A percentile compares a stretch with the other conserved stretches of the same genome.
These are phyloP conservation scores for Rhodamnia rubescens DNA, from an alignment of 345 rosid species.

Conservation along the genomic window DNA sequence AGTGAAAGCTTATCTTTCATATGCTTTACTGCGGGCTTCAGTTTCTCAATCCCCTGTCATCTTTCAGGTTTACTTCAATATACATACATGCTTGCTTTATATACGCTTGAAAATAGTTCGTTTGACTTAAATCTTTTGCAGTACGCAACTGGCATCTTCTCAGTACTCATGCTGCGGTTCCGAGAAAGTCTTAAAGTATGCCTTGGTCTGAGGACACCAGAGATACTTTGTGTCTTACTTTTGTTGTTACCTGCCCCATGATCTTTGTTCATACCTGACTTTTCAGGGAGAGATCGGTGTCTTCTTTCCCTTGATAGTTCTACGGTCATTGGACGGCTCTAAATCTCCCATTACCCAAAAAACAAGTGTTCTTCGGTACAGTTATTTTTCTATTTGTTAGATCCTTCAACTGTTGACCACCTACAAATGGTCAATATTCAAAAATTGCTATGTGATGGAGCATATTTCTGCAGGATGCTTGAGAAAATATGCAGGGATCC, in stretches of 20 bases:
- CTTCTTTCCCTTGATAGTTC: conserved; percentile 86
- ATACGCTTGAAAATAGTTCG: conserved; percentile 1
- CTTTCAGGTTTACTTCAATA: conserved; percentile 62
- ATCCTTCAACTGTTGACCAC: background rate
- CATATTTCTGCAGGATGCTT: conserved; percentile 58
- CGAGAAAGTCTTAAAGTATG: conserved; percentile 97
- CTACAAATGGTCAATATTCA: background rate
- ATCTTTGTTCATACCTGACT: conserved; percentile 1
- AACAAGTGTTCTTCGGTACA: conserved; percentile 81
- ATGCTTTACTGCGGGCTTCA: conserved; percentile 91
- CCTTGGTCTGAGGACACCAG: conserved; percentile 3
- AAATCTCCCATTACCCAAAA: conserved; percentile 70
- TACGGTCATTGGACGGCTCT: conserved; percentile 78
- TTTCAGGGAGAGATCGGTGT: conserved; percentile 93
- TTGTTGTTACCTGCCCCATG: background rate
- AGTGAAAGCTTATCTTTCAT: conserved; percentile 93
- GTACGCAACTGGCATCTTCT: conserved; percentile 97
- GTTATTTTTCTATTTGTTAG: conserved; percentile 7
- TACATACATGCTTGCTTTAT: conserved; percentile 2
- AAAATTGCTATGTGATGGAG: conserved; percentile 1
- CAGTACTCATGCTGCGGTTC: conserved; percentile 78
- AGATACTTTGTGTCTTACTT: conserved; percentile 2
- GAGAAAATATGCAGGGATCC: conserved; percentile 92
- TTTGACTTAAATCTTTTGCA: conserved; percentile 30
- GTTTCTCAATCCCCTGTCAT: conserved; percentile 81